Base-by-base conservation (phyloP, 495 filamentous ascomycete genomes). In the Penicillium flavigenum region DNA sequence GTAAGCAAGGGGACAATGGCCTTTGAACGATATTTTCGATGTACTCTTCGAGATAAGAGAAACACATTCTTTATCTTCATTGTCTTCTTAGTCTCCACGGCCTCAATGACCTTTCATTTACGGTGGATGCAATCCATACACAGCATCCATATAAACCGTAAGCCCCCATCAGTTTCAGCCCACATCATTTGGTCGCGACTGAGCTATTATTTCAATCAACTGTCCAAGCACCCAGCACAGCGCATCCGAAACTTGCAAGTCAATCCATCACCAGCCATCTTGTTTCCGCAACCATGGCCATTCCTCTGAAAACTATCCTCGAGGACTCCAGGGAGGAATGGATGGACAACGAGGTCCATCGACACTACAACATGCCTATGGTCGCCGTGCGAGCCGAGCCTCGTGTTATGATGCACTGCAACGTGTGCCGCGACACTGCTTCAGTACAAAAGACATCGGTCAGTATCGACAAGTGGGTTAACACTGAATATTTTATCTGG, bases 401-500 rank as follows among this genome's bases (percentile, higher is more conserved):
- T 7, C 39, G n/a, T 2, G 14, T 53, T 8, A n/a, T 27, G 1
- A 43, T 43, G 22, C 38, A 31, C n/a, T 53, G 27, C 39, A 26
- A 53, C 2, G 51, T 53, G 16, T 16, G 17, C n/a, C 51, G 36
- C 26, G 38, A 53, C n/a, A 32, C n/a, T 8, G 10, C n/a, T 11
- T 48, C 46, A 2, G 9, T 17, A 14, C 29, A 32, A 3, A 17
- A 32, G 1, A 31, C 11, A 11, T 20, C 9, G 31, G n/a, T 32
- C 4, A 52, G 49, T 41, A 27, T 52, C 9, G 41, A 53, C 16
- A 53, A 29, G 27, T 53, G 51, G 51, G 17, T 53, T 14, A 43
- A 32, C 39, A 8, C 51, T n/a, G 51, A 31, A 6, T 53, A 53
- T 29, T 53, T 53, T 17, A 53, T 53, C n/a, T 53, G 51, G 51